Evolutionary conservation across 2,329 filamentous ascomycete genomes (phyloP).

Genomic region (Phaeophleospora eucalypticola): DNA sequence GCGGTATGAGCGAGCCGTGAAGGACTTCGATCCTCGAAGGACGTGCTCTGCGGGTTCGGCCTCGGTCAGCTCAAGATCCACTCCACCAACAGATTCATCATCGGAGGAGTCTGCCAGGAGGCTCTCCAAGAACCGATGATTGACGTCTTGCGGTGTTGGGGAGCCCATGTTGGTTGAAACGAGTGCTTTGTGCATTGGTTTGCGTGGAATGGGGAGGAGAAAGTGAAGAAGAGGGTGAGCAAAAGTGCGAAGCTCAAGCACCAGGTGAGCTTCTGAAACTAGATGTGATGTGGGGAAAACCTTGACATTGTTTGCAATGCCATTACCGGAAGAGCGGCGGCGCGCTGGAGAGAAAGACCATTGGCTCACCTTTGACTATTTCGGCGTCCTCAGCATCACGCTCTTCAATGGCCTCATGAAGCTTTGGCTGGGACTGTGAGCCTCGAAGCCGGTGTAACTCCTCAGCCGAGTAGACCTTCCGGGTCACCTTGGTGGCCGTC

Average conservation of each 20-base stretch:
- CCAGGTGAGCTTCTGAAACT: neutral
- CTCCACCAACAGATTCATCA: neutral
- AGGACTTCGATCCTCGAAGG: conserved; percentile 35
- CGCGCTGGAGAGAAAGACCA: neutral
- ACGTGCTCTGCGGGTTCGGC: conserved; percentile 33
- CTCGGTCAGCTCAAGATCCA: conserved; percentile 13
- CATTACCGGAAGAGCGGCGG: neutral
- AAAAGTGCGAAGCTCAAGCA: conserved; percentile 10
- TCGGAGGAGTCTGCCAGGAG: conserved; percentile 21
- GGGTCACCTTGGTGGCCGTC: conserved; percentile 21
- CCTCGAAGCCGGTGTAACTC: conserved; percentile 33
- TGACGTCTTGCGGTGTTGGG: neutral
- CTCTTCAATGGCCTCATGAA: conserved; percentile 34
- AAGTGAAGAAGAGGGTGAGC: conserved; percentile 2
- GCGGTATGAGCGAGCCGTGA: conserved; percentile 34
- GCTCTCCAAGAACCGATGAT: conserved; percentile 18
- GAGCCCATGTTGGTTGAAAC: conserved; percentile 2
- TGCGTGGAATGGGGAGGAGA: conserved; percentile 1
- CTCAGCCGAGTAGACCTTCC: conserved; percentile 37
- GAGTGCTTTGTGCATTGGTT: neutral
- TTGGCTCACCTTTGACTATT: conserved; percentile 34
- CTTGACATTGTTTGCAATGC: conserved; percentile 2
- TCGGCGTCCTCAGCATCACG: conserved; percentile 35
- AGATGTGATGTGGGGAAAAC: neutral
- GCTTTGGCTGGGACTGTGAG: conserved; percentile 32